These are phyloP conservation scores for Tuber calosporum DNA, from an alignment of 495 filamentous ascomycete genomes.

Conservation along the genomic window DNA sequence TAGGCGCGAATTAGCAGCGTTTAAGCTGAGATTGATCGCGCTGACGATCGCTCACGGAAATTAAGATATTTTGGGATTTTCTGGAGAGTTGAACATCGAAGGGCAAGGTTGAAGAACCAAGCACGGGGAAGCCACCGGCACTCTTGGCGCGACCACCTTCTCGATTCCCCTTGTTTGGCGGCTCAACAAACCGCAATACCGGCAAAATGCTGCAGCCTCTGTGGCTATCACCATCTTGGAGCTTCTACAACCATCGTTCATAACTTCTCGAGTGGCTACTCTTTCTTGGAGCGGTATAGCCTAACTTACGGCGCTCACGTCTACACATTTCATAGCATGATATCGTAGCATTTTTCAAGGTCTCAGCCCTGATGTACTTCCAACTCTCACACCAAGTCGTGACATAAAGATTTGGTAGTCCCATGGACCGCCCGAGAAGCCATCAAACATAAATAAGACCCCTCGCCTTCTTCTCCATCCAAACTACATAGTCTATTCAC, in stretches of 20 bases:
- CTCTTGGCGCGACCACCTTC: background rate
- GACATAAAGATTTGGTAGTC: background rate
- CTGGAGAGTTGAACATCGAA: background rate
- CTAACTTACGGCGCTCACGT: background rate
- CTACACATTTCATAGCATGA: background rate
- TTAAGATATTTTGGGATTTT: background rate
- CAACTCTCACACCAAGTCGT: background rate
- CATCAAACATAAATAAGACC: background rate
- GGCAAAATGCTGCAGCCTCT: background rate
- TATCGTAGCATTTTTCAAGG: background rate
- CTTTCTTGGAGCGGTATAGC: background rate
- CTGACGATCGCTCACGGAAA: background rate
- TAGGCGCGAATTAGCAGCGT: background rate
- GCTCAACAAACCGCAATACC: background rate
- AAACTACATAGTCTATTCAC: background rate
- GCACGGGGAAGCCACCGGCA: background rate
- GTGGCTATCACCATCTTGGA: background rate
- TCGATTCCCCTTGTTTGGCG: background rate
- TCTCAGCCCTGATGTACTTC: background rate
- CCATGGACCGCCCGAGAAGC: background rate
- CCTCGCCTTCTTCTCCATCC: background rate
- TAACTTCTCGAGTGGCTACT: background rate
- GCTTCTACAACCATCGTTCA: background rate
- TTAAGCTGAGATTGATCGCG: background rate
- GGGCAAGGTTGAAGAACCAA: background rate